Evolutionary conservation across 139 green algal species (phyloP).

Genomic region (Microglena sp.): DNA sequence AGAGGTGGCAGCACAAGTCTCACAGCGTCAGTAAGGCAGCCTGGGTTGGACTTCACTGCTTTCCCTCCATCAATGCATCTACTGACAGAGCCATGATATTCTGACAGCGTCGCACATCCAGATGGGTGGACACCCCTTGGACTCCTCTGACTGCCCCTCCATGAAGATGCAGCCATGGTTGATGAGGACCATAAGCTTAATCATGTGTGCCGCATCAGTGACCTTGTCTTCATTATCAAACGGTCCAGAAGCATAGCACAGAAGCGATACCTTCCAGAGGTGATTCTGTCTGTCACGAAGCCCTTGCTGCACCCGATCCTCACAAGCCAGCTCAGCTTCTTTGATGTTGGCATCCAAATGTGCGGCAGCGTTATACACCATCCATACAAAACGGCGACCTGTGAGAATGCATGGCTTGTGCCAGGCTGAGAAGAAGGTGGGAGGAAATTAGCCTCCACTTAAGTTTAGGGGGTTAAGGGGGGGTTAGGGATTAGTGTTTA

Average conservation of each 20-base stretch:
- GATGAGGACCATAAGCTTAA: slow-evolving; percentile 20
- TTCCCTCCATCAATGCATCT: not conserved
- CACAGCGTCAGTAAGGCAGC: slow-evolving; percentile 2
- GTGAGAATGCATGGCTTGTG: not conserved
- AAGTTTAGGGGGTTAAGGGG: no score
- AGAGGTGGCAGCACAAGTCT: slow-evolving; percentile 12
- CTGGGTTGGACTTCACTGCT: not conserved
- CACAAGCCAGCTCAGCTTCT: not conserved
- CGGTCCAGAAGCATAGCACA: no score
- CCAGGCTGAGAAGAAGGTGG: no score
- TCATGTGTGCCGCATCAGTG: slow-evolving; percentile 4
- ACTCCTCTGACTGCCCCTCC: not conserved
- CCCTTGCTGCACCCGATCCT: not conserved
- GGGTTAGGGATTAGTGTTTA: no score
- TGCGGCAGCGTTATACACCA: slow-evolving; percentile 24
- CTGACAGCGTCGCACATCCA: slow-evolving; percentile 14
- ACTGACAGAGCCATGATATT: slow-evolving; percentile 8
- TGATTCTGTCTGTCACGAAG: no score
- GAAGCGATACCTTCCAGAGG: slow-evolving; percentile 6
- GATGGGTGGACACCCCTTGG: not conserved
- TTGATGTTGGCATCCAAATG: slow-evolving; percentile 11
- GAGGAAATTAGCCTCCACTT: no score
- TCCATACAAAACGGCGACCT: slow-evolving; percentile 29
- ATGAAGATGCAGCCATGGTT: slow-evolving; percentile 27
- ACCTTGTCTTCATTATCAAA: not conserved